A percentile compares a stretch with the other conserved stretches of the same genome.
Conservation (phyloP, 2,329 filamentous ascomycete genomes). For the Incumbomyces lentus region DNA sequence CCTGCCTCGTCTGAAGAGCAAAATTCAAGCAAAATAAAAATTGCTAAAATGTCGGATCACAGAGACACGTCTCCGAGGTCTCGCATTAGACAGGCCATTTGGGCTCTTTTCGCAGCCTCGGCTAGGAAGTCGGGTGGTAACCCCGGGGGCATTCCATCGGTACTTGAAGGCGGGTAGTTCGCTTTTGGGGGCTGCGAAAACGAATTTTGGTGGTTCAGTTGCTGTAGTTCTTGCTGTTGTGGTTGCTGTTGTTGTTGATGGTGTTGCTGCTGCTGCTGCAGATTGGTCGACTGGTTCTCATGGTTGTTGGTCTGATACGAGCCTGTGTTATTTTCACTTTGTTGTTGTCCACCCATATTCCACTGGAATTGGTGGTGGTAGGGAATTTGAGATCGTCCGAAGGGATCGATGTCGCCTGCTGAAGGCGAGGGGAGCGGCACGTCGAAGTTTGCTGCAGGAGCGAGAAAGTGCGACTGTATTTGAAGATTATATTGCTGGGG, state of each 20-base stretch:
- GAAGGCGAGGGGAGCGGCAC: conserved; percentile 21
- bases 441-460: conserved; percentile 13
- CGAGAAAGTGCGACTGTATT: conserved; percentile 14
- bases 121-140: conserved; percentile 78
- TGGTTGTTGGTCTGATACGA: conserved; percentile 10
- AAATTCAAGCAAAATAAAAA: not conserved
- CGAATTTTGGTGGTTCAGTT: conserved; percentile 20
- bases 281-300: not conserved
- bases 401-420: conserved; percentile 15
- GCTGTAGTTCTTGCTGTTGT: conserved; percentile 11
- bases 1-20: no score
- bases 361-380: conserved; percentile 11
- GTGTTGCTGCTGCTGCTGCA: conserved; percentile 1
- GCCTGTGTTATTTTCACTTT: conserved; percentile 11
- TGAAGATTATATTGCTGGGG: conserved; percentile 15
- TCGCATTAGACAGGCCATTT: conserved; percentile 78
- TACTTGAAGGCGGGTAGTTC: conserved; percentile 8
- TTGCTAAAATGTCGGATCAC: conserved; percentile 8
- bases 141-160: conserved; percentile 27
- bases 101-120: conserved; percentile 84
- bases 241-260: not conserved
- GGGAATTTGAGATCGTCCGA: conserved; percentile 8
- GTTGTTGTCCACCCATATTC: conserved; percentile 9
- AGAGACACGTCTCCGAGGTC: conserved; percentile 69
- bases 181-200: conserved; percentile 19